Evolutionary conservation across 345 rosid species (phyloP).

Genomic region (Syzygium aqueum): DNA sequence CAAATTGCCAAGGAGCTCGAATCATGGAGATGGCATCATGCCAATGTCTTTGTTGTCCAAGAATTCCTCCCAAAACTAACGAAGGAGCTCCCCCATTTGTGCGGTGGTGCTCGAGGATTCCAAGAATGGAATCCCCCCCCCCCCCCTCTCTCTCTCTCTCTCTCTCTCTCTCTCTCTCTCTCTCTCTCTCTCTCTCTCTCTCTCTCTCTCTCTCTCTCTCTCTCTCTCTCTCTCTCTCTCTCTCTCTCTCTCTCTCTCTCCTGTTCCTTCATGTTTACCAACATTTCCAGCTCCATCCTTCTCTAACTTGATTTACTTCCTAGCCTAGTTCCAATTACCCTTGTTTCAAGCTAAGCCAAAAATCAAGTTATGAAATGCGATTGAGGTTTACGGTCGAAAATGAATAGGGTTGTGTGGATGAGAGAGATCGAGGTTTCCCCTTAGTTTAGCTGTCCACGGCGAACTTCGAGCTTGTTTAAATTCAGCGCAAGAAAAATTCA

Average conservation of each 20-base stretch:
- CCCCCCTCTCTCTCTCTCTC: neutral
- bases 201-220: neutral
- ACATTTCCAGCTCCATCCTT: neutral
- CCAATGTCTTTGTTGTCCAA: neutral
- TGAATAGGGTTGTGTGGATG: neutral
- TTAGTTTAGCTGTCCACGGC: neutral
- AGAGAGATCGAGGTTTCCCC: neutral
- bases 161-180: neutral
- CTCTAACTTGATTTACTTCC: neutral
- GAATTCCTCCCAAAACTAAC: neutral
- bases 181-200: neutral
- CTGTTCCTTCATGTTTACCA: too few species aligned
- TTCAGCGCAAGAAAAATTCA: neutral
- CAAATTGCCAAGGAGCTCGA: neutral
- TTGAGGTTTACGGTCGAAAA: neutral
- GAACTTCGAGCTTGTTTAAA: neutral
- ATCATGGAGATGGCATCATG: neutral
- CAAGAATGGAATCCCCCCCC: neutral
- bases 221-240: neutral
- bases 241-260: neutral
- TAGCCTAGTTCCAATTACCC: neutral
- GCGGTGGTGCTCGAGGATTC: neutral
- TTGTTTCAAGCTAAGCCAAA: neutral
- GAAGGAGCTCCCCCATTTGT: neutral
- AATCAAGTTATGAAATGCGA: neutral